Evolutionary conservation across 2,329 filamentous ascomycete species (phyloP).

Genomic region (Colletotrichum sp.): DNA sequence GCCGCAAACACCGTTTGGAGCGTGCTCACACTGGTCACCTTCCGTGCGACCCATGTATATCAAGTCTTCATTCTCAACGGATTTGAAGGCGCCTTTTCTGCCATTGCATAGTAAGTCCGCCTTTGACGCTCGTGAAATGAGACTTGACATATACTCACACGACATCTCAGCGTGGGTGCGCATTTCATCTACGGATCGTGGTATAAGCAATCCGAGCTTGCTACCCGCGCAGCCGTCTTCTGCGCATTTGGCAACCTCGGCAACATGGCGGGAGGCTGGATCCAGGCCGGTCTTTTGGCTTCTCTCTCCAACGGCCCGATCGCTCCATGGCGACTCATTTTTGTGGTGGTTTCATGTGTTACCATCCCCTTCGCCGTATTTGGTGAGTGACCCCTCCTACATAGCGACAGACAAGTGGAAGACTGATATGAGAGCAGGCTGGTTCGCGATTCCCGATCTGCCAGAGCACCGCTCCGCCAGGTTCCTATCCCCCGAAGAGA

Average conservation of each 20-base stretch:
- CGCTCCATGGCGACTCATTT: constrained; percentile 47
- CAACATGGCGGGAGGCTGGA: constrained; percentile 49
- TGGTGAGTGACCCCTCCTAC: constrained; percentile 26
- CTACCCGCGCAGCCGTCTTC: constrained; percentile 43
- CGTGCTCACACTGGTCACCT: constrained; percentile 47
- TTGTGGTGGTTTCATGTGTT: constrained; percentile 46
- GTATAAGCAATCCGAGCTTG: constrained; percentile 48
- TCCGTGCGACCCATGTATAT: constrained; percentile 43
- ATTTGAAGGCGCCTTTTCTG: constrained; percentile 48
- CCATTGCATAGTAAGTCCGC: constrained; percentile 42
- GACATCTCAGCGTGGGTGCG: constrained; percentile 31
- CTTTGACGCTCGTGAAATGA: neutral
- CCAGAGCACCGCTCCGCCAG: constrained; percentile 44
- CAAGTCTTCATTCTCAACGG: constrained; percentile 48
- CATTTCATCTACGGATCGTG: constrained; percentile 49
- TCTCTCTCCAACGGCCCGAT: constrained; percentile 38
- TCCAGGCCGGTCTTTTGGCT: constrained; percentile 43
- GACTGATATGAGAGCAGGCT: constrained; percentile 31
- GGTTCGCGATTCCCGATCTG: constrained; percentile 48
- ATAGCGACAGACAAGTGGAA: neutral
- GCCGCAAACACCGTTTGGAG: constrained; percentile 47
- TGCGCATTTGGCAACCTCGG: constrained; percentile 47
- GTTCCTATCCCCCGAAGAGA: constrained; percentile 39
- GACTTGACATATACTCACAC: constrained; percentile 26
- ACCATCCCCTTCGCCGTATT: constrained; percentile 45